A percentile compares a stretch with the other conserved stretches of the same genome.
These are phyloP conservation scores for Ceratocystis harringtonii DNA, from an alignment of 2,329 filamentous ascomycete species.

Conservation along the genomic window DNA sequence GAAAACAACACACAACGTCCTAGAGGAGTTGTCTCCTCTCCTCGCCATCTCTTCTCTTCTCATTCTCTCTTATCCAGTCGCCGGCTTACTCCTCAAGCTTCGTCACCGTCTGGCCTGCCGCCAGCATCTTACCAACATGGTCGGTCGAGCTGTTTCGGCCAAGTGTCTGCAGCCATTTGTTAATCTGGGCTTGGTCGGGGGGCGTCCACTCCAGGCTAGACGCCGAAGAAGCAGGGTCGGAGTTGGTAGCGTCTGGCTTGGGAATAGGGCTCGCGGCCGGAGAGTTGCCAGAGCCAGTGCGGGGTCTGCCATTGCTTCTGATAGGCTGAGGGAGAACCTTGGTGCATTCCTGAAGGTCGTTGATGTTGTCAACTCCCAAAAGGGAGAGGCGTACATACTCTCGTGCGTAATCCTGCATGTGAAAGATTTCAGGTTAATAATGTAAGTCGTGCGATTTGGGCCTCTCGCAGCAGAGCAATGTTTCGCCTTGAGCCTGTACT, in stretches of 20 bases:
- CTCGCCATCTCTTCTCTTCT: background rate
- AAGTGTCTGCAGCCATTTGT: constrained; percentile 20
- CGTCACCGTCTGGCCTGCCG: background rate
- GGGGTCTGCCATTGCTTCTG: background rate
- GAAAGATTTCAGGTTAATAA: background rate
- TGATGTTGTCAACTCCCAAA: constrained; percentile 42
- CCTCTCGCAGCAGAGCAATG: background rate
- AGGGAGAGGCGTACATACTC: constrained; percentile 40
- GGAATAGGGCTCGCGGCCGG: background rate
- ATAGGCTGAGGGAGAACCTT: constrained; percentile 31
- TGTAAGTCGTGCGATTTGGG: background rate
- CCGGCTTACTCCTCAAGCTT: background rate
- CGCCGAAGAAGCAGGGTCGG: background rate
- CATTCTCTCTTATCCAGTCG: background rate
- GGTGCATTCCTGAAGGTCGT: constrained; percentile 39
- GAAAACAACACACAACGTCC: background rate
- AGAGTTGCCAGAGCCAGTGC: background rate
- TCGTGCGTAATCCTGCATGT: constrained; percentile 31
- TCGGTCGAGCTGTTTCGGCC: background rate
- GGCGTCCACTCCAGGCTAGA: background rate
- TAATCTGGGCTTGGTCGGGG: constrained; percentile 19
- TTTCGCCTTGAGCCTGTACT: background rate
- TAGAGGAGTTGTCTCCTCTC: background rate
- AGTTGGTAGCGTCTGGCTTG: constrained; percentile 12
- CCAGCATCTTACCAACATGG: background rate